These are phyloP conservation scores for Trichosanthes cucumerina DNA, from an alignment of 306 rosid species.

Conservation along the genomic window DNA sequence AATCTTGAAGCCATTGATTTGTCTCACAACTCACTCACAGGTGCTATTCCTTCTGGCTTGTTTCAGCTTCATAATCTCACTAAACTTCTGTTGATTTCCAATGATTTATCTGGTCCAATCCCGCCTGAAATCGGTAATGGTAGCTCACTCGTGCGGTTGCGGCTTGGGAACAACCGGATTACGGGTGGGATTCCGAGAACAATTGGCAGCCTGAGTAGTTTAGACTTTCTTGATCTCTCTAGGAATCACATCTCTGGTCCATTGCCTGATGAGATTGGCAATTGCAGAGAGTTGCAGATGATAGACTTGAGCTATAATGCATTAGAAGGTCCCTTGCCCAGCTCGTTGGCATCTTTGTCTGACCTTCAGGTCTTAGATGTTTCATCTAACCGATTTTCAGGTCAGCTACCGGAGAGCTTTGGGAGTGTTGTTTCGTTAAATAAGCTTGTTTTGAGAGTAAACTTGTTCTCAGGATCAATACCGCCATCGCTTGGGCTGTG, in stretches of 20 bases:
- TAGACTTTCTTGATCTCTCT: conserved; percentile 70
- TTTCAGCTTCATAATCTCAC: conserved; percentile 69
- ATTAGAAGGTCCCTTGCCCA: conserved; percentile 51
- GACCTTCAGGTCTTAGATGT: conserved; percentile 64
- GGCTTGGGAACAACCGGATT: conserved; percentile 52
- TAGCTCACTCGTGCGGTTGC: conserved; percentile 55
- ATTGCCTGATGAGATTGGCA: conserved; percentile 54
- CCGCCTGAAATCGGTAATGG: conserved; percentile 60
- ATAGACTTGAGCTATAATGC: conserved; percentile 72
- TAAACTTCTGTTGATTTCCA: conserved; percentile 62
- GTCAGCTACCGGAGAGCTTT: conserved; percentile 42
- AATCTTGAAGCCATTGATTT: conserved; percentile 70
- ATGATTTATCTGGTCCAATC: conserved; percentile 54
- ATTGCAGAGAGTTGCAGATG: conserved; percentile 63
- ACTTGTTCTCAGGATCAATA: conserved; percentile 49
- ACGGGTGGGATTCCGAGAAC: conserved; percentile 56
- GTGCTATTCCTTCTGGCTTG: conserved; percentile 51
- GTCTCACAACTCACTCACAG: conserved; percentile 61
- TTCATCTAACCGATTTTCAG: conserved; percentile 45
- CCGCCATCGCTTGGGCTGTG: conserved; percentile 58
- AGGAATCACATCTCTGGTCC: conserved; percentile 52
- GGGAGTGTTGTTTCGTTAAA: conserved; percentile 55
- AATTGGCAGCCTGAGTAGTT: conserved; percentile 43
- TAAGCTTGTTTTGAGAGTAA: conserved; percentile 44
- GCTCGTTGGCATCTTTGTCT: conserved; percentile 44